These are phyloP conservation scores for Penicillium sp. DNA, from an alignment of 2,329 filamentous ascomycete species.

Conservation along the genomic window DNA sequence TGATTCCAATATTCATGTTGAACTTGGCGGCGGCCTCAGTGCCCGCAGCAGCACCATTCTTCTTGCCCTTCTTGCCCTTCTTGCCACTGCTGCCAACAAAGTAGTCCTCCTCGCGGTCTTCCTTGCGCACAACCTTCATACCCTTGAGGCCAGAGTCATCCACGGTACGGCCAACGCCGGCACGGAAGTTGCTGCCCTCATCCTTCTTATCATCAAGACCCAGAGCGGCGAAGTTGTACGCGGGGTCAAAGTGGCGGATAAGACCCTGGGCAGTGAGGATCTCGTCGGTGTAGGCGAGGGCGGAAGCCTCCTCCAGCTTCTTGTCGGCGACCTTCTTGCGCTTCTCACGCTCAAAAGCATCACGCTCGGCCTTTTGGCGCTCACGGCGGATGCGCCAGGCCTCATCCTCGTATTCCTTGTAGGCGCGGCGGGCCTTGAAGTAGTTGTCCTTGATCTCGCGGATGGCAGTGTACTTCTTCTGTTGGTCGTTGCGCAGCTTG, in stretches of 20 bases:
- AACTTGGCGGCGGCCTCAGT: conserved; percentile 59
- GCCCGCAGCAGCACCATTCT: conserved; percentile 54
- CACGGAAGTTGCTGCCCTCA: conserved; percentile 67
- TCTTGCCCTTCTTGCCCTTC: conserved; percentile 88
- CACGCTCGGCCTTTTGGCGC: conserved; percentile 76
- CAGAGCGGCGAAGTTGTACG: conserved; percentile 64
- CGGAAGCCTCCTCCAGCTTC: conserved; percentile 53
- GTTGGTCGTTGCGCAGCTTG: conserved; percentile 78
- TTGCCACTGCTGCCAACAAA: conserved; percentile 68
- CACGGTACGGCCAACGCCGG: conserved; percentile 76
- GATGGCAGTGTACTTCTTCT: conserved; percentile 77
- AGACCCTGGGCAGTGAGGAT: conserved; percentile 85
- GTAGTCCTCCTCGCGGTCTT: conserved; percentile 78
- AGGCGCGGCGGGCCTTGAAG: conserved; percentile 78
- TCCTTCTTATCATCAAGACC: conserved; percentile 48
- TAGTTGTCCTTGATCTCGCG: conserved; percentile 88
- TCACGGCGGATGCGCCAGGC: conserved; percentile 72
- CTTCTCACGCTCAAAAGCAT: conserved; percentile 49
- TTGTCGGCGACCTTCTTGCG: conserved; percentile 54
- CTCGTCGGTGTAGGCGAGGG: conserved; percentile 87
- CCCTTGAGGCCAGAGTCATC: conserved; percentile 84
- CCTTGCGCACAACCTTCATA: conserved; percentile 77
- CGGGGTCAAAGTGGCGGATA: conserved; percentile 87
- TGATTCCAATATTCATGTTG: conserved; percentile 84
- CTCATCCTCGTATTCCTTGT: conserved; percentile 77